Evolutionary conservation across 2,329 filamentous ascomycete species (phyloP), one percentile per base, ranked within the genome.

Genomic region (Phyllosticta ampelicida): DNA sequence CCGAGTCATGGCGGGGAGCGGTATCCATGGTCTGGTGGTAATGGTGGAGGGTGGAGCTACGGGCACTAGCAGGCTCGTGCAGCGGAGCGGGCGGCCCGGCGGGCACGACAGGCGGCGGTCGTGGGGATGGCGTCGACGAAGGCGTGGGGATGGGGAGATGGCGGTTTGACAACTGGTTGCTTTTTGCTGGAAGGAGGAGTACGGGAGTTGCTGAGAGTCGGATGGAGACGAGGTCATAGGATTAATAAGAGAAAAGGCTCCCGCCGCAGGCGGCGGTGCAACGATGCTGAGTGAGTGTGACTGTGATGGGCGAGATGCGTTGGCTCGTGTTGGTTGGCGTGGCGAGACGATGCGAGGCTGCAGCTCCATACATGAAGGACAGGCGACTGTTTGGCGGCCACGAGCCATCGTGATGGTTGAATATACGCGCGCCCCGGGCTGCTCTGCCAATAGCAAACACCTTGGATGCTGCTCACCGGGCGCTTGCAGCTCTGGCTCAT

Each of bases 21-120:
- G 11, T 60, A 36, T 61, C 60, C 60, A 61, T 61, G 26, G 30
- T 54, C 18, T 3, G 20, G 36, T 9, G 23, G 52, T 36, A 19
- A 29, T 54, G 36, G 48, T 48, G 11, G 48, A 26, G 44, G 48
- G 48, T n/a, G 36, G 36, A 44, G 36, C 36, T 44, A 56, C 54
- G 18, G 48, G 54, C 51, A 26, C 21, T 19, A 48, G 49, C 16
- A n/a, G 36, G 55, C 19, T 56, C 55, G 30, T 30, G 28, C 49
- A 48, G 28, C 20, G 29, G 55, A 51, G 29, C 30, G 51, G 30
- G 53, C 30, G 48, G 55, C 48, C 26, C 52, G 30, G 51, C 16
- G 36, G 51, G 8, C 20, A 26, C 29, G 55, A 8, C n/a, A n/a
- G 29, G 51, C 19, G 16, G 49, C 19, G 21, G 49, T 51, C 21